phyloP scores from a whole-genome alignment of 257 asterid genomes.

The Eustoma russellianum region DNA sequence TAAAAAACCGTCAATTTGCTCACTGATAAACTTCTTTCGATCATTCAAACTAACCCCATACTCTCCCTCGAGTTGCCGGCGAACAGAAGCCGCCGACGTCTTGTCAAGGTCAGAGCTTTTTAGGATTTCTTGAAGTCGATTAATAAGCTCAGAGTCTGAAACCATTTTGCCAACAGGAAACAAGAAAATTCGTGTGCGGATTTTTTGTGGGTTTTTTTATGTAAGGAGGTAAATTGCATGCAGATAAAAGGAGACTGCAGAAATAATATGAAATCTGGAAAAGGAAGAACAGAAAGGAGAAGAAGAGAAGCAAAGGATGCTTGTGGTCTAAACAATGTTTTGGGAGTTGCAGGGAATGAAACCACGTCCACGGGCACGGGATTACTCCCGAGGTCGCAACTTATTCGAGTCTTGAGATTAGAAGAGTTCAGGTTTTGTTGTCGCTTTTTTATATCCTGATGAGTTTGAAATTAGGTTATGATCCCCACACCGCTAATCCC shows the following conservation, averaged over 20 bases:
- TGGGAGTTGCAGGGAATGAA: too few relatives aligned
- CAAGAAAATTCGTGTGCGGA: neutral
- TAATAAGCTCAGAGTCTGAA: slow-evolving; percentile 28
- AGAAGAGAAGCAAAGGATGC: slow-evolving; percentile 2
- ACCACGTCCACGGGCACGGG: too few relatives aligned
- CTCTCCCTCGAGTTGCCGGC: slow-evolving; percentile 38
- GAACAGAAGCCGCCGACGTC: slow-evolving; percentile 28
- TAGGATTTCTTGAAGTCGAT: slow-evolving; percentile 30
- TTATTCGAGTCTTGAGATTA: too few relatives aligned
- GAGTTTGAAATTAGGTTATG: too few relatives aligned
- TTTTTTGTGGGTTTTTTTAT: too few relatives aligned
- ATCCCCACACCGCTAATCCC: too few relatives aligned
- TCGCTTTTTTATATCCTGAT: too few relatives aligned
- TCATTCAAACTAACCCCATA: slow-evolving; percentile 27
- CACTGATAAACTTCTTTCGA: slow-evolving; percentile 22
- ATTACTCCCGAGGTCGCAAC: too few relatives aligned
- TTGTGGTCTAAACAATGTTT: neutral
- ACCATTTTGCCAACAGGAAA: slow-evolving; percentile 17
- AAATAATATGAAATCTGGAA: neutral
- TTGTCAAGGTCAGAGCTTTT: slow-evolving; percentile 27
- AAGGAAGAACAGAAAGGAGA: neutral
- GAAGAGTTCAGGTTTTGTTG: too few relatives aligned
- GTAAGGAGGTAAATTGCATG: slow-evolving; percentile 7
- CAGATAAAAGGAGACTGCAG: neutral
- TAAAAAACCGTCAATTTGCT: slow-evolving; percentile 31